Conservation (phyloP, 202 grass and related monocot genomes). For the Carex arenaria region DNA sequence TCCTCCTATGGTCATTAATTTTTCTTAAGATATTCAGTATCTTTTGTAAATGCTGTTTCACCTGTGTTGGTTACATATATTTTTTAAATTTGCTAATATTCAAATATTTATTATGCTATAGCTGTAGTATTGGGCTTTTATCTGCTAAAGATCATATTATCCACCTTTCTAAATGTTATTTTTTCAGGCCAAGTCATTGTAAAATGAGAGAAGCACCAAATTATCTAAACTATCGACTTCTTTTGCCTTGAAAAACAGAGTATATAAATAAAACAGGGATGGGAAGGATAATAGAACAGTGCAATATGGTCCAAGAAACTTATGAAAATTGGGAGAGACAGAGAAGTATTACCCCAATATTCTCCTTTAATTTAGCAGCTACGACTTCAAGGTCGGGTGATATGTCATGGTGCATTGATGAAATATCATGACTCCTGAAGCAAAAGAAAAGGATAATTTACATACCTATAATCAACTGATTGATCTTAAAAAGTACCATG, state of each 20-base stretch:
- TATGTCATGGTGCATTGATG: constrained; percentile 75
- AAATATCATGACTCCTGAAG: constrained; percentile 59
- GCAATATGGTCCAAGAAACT: constrained; percentile 6
- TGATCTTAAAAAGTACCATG: neutral
- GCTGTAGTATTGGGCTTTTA: neutral
- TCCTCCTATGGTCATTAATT: neutral
- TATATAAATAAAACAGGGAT: neutral
- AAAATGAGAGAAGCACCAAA: neutral
- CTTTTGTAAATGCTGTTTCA: neutral
- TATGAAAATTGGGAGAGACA: neutral
- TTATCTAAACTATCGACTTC: neutral
- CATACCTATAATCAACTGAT: neutral
- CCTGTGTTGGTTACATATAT: neutral
- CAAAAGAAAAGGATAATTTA: neutral
- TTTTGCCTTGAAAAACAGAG: neutral
- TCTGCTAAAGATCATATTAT: neutral
- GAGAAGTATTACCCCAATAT: constrained; percentile 36
- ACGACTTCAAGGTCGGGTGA: constrained; percentile 66
- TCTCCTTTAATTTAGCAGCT: constrained; percentile 50
- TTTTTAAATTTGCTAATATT: neutral
- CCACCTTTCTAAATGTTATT: neutral
- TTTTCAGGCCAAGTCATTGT: neutral
- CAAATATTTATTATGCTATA: neutral
- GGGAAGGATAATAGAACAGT: neutral
- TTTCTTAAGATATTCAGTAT: neutral